These are phyloP conservation scores for Erythrobasidium hasegawianum DNA, from an alignment of 1,284 basidiomycete species.

Conservation along the genomic window DNA sequence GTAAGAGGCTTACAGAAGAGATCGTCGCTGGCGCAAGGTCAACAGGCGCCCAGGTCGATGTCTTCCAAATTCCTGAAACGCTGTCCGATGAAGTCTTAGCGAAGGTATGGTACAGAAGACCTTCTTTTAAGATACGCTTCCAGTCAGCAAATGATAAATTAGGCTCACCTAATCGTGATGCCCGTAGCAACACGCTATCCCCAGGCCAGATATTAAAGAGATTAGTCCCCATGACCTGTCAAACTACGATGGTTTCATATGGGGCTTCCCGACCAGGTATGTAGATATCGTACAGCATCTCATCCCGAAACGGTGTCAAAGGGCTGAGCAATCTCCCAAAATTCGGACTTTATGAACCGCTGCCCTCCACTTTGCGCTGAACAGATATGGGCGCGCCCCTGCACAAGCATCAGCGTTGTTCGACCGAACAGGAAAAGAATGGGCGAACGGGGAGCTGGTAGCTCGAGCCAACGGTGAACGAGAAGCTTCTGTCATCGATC, in stretches of 20 bases:
- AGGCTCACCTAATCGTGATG: no score
- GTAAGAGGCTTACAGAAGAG: slow-evolving; percentile 26
- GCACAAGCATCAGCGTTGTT: slow-evolving; percentile 54
- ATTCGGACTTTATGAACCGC: no score
- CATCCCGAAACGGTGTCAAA: no score
- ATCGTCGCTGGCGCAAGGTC: slow-evolving; percentile 24
- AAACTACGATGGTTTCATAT: slow-evolving; percentile 53
- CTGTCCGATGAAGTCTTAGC: slow-evolving; percentile 68
- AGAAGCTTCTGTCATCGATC: slow-evolving; percentile 61
- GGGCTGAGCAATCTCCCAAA: no score
- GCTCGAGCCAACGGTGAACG: slow-evolving; percentile 62
- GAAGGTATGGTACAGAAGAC: no score
- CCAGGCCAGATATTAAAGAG: slow-evolving; percentile 66
- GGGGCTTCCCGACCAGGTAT: slow-evolving; percentile 70
- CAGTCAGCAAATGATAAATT: no score
- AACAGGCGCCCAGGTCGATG: slow-evolving; percentile 12
- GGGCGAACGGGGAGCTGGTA: slow-evolving; percentile 69
- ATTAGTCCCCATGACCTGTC: slow-evolving; percentile 63
- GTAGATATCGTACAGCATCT: no score
- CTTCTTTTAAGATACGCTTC: no score
- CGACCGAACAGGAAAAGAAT: slow-evolving; percentile 69
- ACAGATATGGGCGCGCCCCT: slow-evolving; percentile 54
- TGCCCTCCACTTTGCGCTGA: no score
- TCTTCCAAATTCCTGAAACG: slow-evolving; percentile 70
- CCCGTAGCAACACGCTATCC: slow-evolving; percentile 63